Conservation (phyloP, 2,329 filamentous ascomycete species). For the Ophiostoma australiae region DNA sequence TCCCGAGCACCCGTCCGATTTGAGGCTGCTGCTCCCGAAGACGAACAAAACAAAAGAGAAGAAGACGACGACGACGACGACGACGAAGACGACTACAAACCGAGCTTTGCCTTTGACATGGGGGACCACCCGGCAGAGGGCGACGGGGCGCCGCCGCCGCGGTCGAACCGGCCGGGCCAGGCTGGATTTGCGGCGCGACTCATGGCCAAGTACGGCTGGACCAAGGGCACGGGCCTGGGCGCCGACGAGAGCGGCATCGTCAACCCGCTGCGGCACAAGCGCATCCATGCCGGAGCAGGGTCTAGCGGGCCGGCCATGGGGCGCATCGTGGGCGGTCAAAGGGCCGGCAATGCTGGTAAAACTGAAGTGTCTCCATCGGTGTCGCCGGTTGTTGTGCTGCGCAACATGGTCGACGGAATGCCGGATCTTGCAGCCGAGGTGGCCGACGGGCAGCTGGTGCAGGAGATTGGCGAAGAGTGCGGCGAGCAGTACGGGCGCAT, state of each 20-base stretch:
- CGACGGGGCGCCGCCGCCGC: constrained; percentile 31
- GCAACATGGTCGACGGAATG: constrained; percentile 82
- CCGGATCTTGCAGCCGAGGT: constrained; percentile 72
- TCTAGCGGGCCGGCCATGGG: constrained; percentile 60
- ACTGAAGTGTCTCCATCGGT: neutral
- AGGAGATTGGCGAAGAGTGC: constrained; percentile 95
- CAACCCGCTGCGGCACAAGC: constrained; percentile 82
- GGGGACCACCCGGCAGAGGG: neutral
- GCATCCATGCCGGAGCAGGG: constrained; percentile 74
- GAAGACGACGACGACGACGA: constrained; percentile 16
- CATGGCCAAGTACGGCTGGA: constrained; percentile 93
- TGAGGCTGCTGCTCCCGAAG: constrained; percentile 34
- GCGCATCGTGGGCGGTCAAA: constrained; percentile 73
- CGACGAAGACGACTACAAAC: constrained; percentile 19
- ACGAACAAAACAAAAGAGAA: constrained; percentile 28
- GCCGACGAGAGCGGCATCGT: constrained; percentile 77
- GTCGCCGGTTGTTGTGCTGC: constrained; percentile 74
- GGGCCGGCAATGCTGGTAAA: neutral
- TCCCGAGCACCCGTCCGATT: constrained; percentile 76
- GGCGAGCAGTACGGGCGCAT: constrained; percentile 74
- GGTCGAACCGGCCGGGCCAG: constrained; percentile 69
- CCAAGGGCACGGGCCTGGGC: constrained; percentile 79
- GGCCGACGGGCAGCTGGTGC: constrained; percentile 62
- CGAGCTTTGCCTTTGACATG: constrained; percentile 6
- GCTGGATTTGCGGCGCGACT: constrained; percentile 80